Base-by-base conservation (phyloP, 306 rosid species). In the Hippophae tibetana region DNA sequence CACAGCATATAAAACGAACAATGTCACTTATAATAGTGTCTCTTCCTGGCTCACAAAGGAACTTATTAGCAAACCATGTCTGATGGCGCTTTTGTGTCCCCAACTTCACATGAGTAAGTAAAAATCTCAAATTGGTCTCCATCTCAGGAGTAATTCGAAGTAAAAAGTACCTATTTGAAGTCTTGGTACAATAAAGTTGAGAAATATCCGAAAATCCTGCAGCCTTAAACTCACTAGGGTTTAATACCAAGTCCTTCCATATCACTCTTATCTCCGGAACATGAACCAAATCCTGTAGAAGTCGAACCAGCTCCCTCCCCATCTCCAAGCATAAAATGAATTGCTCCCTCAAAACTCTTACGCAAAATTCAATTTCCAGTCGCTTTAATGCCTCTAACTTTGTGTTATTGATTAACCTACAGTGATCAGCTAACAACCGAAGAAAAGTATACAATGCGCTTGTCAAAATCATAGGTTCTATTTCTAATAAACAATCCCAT, bases 261-360 rank as follows among this genome's bases (percentile, higher is more conserved):
- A 86, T 66, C 54, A 74, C 76, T 69, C 70, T 67, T 58, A 89
- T 79, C 63, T 89, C 87, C 0, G 77, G 80, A 50, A 89, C 74
- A 59, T 78, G 85, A 72, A 78, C 79, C 64, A 86, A 74, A 71
- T 82, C 87, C 72, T 86, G 89, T 61, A 87, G 60, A 54, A 90
- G 65, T 31, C 97, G 71, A 70, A 90, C 65, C 42, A 90, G 67
- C 70, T 90, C 95, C 76, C 89, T 82, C 63, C 97, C 97, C 59
- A 87, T 77, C 58, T 70, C 79, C 65, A 90, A 72, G 62, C 94
- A 84, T 58, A 87, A 42, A 57, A 63, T 73, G 61, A 90, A 90
- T 56, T 84, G 77, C 64, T 84, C 86, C 78, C 55, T 81, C 42
- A 90, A 57, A 10, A 77, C 75, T 70, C 72, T 82, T 55, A 82